Conservation (phyloP, 83 land plant species). For the Diphasiastrum complanatum region DNA sequence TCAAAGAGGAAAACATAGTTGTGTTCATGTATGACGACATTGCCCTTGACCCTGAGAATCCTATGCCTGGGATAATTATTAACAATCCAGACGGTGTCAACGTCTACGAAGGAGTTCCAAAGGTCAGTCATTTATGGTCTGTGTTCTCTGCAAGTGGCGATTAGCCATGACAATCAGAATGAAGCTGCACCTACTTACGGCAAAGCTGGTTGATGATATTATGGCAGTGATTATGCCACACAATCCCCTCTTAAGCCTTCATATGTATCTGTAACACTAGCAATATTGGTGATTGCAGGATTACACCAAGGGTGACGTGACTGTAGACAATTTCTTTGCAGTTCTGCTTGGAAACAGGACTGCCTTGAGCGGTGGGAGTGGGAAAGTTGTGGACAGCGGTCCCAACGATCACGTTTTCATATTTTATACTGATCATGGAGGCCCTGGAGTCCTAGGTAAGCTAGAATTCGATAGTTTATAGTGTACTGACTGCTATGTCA, state of each 20-base stretch:
- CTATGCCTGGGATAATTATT: background rate
- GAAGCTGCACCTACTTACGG: no score
- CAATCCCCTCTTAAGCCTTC: no score
- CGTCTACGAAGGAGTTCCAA: background rate
- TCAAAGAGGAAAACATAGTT: background rate
- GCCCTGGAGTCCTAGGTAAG: conserved; percentile 13
- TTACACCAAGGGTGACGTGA: conserved; percentile 4
- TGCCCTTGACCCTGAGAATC: background rate
- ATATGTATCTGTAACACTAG: no score
- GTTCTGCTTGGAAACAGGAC: conserved; percentile 1
- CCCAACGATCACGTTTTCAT: conserved; percentile 11
- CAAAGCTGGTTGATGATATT: no score
- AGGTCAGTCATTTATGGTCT: background rate
- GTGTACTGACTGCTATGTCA: background rate
- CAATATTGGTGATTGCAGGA: conserved; percentile 5
- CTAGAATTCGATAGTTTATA: background rate
- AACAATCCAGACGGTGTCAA: background rate
- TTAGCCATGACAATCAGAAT: background rate
- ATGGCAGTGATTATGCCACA: no score
- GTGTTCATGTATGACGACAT: no score
- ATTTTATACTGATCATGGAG: conserved; percentile 12
- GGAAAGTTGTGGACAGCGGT: conserved; percentile 13
- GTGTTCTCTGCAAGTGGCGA: background rate
- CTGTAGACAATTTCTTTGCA: conserved; percentile 9
- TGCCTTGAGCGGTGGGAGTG: conserved; percentile 9